Evolutionary conservation across 2,329 filamentous ascomycete genomes (phyloP), one percentile per base, ranked within the genome.

Genomic region (Mariannaea elegans): DNA sequence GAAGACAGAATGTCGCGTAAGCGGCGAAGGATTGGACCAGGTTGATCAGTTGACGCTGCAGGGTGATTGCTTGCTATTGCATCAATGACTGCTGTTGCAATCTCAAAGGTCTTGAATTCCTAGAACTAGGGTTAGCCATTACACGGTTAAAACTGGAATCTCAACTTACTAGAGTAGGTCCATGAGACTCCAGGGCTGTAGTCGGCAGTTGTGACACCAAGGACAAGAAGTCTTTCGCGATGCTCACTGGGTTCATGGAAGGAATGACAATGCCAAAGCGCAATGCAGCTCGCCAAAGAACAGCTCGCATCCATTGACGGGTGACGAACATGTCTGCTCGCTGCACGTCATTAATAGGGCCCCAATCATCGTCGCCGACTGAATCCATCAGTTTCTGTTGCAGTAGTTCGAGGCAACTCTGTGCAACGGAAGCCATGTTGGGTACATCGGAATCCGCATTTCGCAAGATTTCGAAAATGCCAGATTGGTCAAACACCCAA

Each of bases 281-380:
- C 24, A 77, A 68, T 0, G 77, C 75, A 1, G 78, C 73, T 14
- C 79, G 75, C 81, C 80, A 83, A 13, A 82, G 61, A 3, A 83
- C 75, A 39, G 81, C 77, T 7, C 80, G 77, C 81, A 83, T 83
- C 81, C 81, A 83, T 44, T 82, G 80, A 2, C 79, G 71, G 0
- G 81, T 83, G 3, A 82, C 80, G 56, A 76, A 78, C n/a, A 83
- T 75, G 47, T 83, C 81, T 3, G 80, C 81, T 7, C 77, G 76
- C 55, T 83, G 81, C 0, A 83, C 76, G 23, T 82, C 80, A n/a
- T 78, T 82, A n/a, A 76, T 75, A 0, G 62, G 65, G 0, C 72
- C 72, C 42, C 70, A 71, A 7, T 77, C 76, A 3, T 76, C 73
- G 4, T 79, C 75, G 1, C 73, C 65, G 0, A 77, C 71, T 0